Evolutionary conservation across 2,329 filamentous ascomycete genomes (phyloP).

Genomic region (Fusarium coffeatum): DNA sequence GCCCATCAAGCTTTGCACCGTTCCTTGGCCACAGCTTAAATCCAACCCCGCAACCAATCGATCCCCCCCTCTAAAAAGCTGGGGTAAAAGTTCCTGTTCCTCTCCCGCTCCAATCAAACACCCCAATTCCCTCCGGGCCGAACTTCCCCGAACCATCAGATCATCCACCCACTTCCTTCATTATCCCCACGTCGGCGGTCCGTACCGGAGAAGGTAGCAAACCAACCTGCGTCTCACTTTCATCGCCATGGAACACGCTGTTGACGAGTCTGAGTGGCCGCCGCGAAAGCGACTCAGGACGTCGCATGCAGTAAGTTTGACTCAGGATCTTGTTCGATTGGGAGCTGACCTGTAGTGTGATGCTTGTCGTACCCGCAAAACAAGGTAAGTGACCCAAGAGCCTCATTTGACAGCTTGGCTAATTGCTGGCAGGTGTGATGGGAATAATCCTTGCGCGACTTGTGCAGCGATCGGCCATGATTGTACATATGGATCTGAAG

Average conservation of each 20-base stretch:
- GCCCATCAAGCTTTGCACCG: slow-evolving; percentile 26
- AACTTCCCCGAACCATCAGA: slow-evolving; percentile 23
- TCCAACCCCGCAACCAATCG: slow-evolving; percentile 18
- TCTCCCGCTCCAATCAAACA: slow-evolving; percentile 34
- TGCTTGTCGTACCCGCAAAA: slow-evolving; percentile 60
- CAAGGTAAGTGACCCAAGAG: slow-evolving; percentile 52
- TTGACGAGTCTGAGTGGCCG: slow-evolving; percentile 47
- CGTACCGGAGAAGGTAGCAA: slow-evolving; percentile 47
- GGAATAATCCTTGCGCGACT: slow-evolving; percentile 58
- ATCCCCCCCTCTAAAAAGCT: not conserved
- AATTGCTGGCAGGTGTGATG: slow-evolving; percentile 56
- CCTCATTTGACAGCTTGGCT: slow-evolving; percentile 7
- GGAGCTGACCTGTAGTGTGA: slow-evolving; percentile 54
- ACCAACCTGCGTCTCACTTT: not conserved
- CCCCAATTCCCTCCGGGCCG: slow-evolving; percentile 23
- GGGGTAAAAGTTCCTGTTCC: slow-evolving; percentile 3
- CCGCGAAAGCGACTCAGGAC: slow-evolving; percentile 56
- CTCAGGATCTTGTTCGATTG: not conserved
- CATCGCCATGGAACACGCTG: slow-evolving; percentile 40
- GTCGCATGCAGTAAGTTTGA: slow-evolving; percentile 54
- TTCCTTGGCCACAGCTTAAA: slow-evolving; percentile 1
- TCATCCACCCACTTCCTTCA: slow-evolving; percentile 20
- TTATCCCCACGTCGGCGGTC: slow-evolving; percentile 48
- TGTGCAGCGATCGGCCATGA: slow-evolving; percentile 53
- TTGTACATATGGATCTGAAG: slow-evolving; percentile 57